Conservation (phyloP, 176 grass and related monocot species). For the Avena insularis region DNA sequence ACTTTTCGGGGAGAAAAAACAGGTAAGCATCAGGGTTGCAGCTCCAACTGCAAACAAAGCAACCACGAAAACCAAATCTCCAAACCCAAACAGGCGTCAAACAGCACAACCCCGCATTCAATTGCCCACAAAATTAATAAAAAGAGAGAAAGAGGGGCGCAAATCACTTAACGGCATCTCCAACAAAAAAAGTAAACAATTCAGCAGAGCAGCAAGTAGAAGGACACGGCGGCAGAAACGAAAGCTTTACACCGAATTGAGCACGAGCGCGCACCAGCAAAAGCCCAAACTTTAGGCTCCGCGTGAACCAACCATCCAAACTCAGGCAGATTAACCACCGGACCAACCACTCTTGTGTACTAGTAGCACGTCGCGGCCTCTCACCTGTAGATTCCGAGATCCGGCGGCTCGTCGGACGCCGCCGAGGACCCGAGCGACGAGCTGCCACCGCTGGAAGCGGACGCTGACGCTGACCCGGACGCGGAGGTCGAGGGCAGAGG, state of each 20-base stretch:
- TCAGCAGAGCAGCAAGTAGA: not conserved
- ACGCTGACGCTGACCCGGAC: constrained; percentile 9
- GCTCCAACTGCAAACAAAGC: not conserved
- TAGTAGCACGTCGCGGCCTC: not conserved
- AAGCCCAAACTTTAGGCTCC: constrained; percentile 16
- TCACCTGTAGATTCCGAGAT: constrained; percentile 66
- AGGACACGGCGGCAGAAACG: not conserved
- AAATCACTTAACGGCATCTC: not conserved
- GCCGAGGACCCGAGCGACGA: constrained; percentile 66
- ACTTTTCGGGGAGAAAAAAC: not conserved
- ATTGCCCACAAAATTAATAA: not conserved
- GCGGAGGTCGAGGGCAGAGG: constrained; percentile 38
- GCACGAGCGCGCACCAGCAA: constrained; percentile 26
- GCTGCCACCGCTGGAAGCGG: constrained; percentile 43
- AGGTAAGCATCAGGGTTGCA: not conserved
- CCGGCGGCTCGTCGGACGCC: constrained; percentile 69
- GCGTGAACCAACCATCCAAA: constrained; percentile 33
- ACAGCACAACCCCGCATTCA: no score
- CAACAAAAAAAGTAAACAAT: not conserved
- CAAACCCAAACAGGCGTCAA: not conserved
- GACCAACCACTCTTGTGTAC: not conserved
- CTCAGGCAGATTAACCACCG: constrained; percentile 12
- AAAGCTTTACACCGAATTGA: constrained; percentile 39
- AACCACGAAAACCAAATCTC: constrained; percentile 14
- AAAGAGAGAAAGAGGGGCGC: no score